Base-by-base conservation (phyloP, 768 basidiomycete species). In the Suillus alpinus region DNA sequence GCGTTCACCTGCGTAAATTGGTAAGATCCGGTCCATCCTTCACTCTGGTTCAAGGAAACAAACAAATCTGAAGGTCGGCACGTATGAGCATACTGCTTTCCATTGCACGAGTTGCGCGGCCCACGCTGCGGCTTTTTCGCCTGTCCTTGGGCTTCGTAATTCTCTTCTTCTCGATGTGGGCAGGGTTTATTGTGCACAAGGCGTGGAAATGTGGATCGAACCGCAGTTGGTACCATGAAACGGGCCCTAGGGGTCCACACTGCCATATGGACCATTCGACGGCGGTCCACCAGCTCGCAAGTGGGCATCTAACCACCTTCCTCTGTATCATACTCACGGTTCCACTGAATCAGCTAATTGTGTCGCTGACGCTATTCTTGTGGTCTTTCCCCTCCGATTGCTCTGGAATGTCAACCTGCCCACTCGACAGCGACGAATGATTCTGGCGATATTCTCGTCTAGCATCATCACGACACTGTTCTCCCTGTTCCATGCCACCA, bases 31-130 rank as follows among this genome's bases (percentile, higher is more conserved):
- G 31, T 23, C 18, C 41, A 40, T 23, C 6, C 47, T 39, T 57
- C 34, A 29, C 13, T 32, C 13, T n/a, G 49, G n/a, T 49, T 18
- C 16, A 18, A 43, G 13, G 16, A 37, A n/a, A 37, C 36, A 9
- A 14, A 18, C 29, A 44, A 9, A 9, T n/a, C 3, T 13, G 18
- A 23, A 62, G 72, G 72, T 70, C 63, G 26, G 60, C 72, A 23
- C 67, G 69, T 16, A 36, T 70, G 29, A 69, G 73, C 29, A 66
- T 73, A 55, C 39, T 63, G 7, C 56, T 58, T 49, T 73, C 70
- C 32, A 51, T 73, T 41, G 36, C 65, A 36, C 71, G 72, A 6
- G 55, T 73, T 43, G 59, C 67, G 49, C 68, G 67, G 29, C 66
- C 72, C 0, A 29, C 61, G 31, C 62, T 56, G 23, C 41, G 43